phyloP scores from a whole-genome alignment of 345 rosid species.

The Brassica carinata region DNA sequence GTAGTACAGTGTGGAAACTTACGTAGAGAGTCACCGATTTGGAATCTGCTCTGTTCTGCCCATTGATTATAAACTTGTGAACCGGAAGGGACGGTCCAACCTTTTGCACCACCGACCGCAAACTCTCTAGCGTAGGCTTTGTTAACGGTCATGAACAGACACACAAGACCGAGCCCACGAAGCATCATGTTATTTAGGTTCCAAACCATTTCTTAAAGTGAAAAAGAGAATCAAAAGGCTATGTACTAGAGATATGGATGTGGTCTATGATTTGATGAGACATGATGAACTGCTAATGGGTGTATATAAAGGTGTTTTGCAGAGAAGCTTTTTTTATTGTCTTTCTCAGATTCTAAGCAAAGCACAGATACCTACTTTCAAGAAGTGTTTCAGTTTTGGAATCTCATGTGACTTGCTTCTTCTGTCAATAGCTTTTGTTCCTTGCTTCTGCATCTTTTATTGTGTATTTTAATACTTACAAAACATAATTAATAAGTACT shows the following conservation, averaged over 20 bases:
- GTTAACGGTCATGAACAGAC: slow-evolving; percentile 46
- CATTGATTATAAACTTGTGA: slow-evolving; percentile 52
- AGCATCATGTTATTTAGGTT: slow-evolving; percentile 28
- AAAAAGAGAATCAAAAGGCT: neutral
- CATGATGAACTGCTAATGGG: slow-evolving; percentile 32
- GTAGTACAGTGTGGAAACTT: slow-evolving; percentile 33
- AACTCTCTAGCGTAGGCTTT: slow-evolving; percentile 59
- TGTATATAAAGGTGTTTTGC: slow-evolving; percentile 64
- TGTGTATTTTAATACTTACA: neutral
- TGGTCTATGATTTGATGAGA: slow-evolving; percentile 29
- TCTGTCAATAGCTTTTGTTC: slow-evolving; percentile 33
- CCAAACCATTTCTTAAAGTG: neutral
- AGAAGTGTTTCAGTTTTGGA: slow-evolving; percentile 33
- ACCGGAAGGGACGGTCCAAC: slow-evolving; percentile 63
- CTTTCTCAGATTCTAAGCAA: slow-evolving; percentile 58
- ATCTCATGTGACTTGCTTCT: slow-evolving; percentile 39
- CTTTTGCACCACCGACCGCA: slow-evolving; percentile 58
- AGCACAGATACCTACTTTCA: slow-evolving; percentile 52
- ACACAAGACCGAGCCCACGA: slow-evolving; percentile 35
- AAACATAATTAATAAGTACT: neutral
- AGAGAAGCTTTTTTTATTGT: slow-evolving; percentile 56
- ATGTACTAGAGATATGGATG: slow-evolving; percentile 1
- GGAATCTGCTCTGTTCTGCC: slow-evolving; percentile 80
- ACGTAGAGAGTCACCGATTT: slow-evolving; percentile 76
- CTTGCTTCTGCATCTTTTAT: slow-evolving; percentile 31